Base-by-base conservation (phyloP, 2,329 filamentous ascomycete genomes). In the Pseudogymnoascus sp. region DNA sequence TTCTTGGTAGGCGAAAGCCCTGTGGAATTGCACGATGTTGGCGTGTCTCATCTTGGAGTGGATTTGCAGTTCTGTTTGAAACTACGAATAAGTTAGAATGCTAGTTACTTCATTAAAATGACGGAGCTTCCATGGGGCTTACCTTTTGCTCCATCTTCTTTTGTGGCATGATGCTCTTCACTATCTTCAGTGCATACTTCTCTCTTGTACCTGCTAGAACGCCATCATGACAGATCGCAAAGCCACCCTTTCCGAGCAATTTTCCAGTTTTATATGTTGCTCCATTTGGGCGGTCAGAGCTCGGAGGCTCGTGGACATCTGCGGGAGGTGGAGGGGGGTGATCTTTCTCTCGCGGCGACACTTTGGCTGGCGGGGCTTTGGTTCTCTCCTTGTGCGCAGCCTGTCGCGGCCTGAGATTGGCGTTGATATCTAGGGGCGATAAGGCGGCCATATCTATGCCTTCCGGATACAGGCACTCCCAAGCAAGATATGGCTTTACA, bases 11-110 rank as follows among this genome's bases (percentile, higher is more conserved):
- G 93, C 89, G 74, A 99, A 99, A 35, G 95, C 95, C 69, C 93
- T 87, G 71, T 96, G 86, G 75, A 99, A 99, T 70, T 93, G 89
- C 67, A 99, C 95, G 68, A 99, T 93, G 74, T 97, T 96, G 62
- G 90, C 89, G 73, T 99, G 95, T 64, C 88, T 87, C 86, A 99
- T 93, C 74, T 97, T 99, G 47, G 95, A 97, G 77, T 99, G 95
- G 65, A 99, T 97, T 76, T 97, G 93, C 6, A 99, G 84, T 76
- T 99, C 95, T 21, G 85, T 85, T 85, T 87, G 85, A 70, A 88
- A 87, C 84, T 87, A 62, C 6, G n/a, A 19, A 19, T 14, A 24
- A 4, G 40, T 69, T 56, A 67, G 67, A 31, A 38, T 29, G n/a
- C 56, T 3, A 42, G 13, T 40, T 26, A 13, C 24, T 11, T 33